Evolutionary conservation across 2,329 filamentous ascomycete species (phyloP).

Genomic region (Venturia carpophila): DNA sequence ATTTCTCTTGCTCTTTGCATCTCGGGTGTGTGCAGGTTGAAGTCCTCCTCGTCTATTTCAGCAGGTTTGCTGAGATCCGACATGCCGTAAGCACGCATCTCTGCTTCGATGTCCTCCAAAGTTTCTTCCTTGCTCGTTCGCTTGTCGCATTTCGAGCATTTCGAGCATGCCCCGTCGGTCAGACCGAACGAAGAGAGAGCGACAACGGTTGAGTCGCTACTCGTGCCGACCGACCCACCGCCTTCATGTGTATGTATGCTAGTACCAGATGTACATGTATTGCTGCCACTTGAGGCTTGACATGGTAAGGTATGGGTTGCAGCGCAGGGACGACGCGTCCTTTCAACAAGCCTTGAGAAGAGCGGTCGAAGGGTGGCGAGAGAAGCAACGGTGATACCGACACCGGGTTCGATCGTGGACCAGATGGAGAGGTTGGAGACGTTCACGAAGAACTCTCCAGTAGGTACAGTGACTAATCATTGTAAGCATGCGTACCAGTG

Average conservation of each 20-base stretch:
- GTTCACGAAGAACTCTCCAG: conserved; percentile 12
- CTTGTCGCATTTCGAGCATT: not conserved
- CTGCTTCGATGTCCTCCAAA: conserved; percentile 60
- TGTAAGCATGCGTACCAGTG: no score
- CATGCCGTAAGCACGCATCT: conserved; percentile 15
- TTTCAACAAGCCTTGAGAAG: conserved; percentile 1
- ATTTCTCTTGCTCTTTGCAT: not conserved
- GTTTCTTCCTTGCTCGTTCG: conserved; percentile 49
- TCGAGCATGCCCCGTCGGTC: not conserved
- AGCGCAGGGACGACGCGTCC: not conserved
- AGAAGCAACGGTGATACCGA: conserved; percentile 16
- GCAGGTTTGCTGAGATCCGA: not conserved
- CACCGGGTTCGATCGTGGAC: conserved; percentile 16
- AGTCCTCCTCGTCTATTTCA: not conserved
- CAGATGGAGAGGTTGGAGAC: conserved; percentile 12
- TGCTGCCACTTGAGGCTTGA: not conserved
- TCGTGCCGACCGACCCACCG: not conserved
- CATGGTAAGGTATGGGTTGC: not conserved
- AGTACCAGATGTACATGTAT: not conserved
- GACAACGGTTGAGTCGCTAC: not conserved
- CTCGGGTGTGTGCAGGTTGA: not conserved
- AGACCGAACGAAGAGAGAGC: not conserved
- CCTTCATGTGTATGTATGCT: not conserved
- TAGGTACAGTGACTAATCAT: not conserved
- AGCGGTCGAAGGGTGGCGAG: conserved; percentile 15